Evolutionary conservation across 192 early-diverging fungal species (phyloP), one percentile per base, ranked within the genome.

Genomic region (Blastocladiella britannica): DNA sequence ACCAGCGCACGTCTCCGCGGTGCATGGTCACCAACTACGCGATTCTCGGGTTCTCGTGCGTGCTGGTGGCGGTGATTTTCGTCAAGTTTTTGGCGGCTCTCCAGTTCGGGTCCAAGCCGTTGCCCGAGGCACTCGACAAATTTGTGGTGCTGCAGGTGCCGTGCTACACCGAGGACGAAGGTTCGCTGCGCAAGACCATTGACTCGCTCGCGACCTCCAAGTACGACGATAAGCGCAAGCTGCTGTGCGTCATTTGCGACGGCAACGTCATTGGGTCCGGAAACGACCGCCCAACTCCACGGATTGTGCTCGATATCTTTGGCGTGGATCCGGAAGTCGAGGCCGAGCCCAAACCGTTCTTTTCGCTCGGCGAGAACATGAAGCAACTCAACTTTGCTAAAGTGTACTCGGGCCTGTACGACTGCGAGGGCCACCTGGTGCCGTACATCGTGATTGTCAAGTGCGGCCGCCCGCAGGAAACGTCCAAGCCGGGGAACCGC

Each of bases 391-490:
- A 97, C 69, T 87, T 89, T 79, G 93, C 70, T 58, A 85, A 94
- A 68, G 85, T 97, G 26, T 97, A 97, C 68, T 93, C 89, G 51
- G 93, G 93, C 47, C 69, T 94, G 28, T 91, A 92, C 64, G 88
- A 93, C 63, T 71, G 80, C 61, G 80, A 85, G 53, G 89, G 90
- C 15, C 88, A 87, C 58, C 75, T 77, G 8, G 90, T 97, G 8
- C 93, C 93, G 0, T 94, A 89, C 61, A 79, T 97, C 54, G 89
- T 97, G 5, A 83, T 94, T 5, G 91, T 80, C 61, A 97, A 97
- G 66, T 81, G 86, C 31, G 93, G 93, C 62, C 84, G 82, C 62
- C 87, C 85, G 0, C 75, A 71, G 26, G 92, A 96, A 66, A 74
- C 80, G 25, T 73, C 70, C 37, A 78, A 82, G n/a, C 90, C 92